phyloP scores from a whole-genome alignment of 1,284 basidiomycete genomes.

The Ustilago curta region DNA sequence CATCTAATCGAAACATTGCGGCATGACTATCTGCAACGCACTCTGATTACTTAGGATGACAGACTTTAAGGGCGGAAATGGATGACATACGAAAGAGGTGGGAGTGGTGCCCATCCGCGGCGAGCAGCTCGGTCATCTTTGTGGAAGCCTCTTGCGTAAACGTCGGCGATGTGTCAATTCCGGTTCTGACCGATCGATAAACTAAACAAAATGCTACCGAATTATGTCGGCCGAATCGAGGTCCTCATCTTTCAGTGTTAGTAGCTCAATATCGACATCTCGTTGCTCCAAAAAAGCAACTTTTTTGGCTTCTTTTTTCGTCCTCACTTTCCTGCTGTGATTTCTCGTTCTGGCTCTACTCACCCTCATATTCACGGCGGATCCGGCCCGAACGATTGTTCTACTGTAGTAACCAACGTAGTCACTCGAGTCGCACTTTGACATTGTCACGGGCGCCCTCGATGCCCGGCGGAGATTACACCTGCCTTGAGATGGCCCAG shows the following conservation, averaged over 20 bases:
- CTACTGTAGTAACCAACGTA: not conserved
- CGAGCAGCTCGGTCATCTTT: conserved; percentile 19
- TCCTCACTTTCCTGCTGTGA: too few relatives aligned
- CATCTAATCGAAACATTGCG: not conserved
- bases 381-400: not conserved
- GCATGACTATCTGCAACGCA: not conserved
- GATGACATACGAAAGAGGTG: too few relatives aligned
- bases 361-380: not conserved
- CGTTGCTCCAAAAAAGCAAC: not conserved
- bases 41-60: too few relatives aligned
- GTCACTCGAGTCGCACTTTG: not conserved
- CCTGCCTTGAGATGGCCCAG: not conserved
- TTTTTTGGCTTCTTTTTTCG: not conserved
- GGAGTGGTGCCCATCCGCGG: not conserved
- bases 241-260: not conserved
- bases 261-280: not conserved
- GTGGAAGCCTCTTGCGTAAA: too few relatives aligned
- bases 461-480: not conserved
- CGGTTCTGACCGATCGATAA: conserved; percentile 55
- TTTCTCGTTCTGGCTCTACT: not conserved
- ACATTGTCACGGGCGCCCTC: not conserved
- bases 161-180: conserved; percentile 9
- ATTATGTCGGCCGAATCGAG: not conserved
- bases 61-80: not conserved
- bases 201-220: not conserved